phyloP scores from a whole-genome alignment of 495 filamentous ascomycete genomes.

The Tetracladium marchalianum region DNA sequence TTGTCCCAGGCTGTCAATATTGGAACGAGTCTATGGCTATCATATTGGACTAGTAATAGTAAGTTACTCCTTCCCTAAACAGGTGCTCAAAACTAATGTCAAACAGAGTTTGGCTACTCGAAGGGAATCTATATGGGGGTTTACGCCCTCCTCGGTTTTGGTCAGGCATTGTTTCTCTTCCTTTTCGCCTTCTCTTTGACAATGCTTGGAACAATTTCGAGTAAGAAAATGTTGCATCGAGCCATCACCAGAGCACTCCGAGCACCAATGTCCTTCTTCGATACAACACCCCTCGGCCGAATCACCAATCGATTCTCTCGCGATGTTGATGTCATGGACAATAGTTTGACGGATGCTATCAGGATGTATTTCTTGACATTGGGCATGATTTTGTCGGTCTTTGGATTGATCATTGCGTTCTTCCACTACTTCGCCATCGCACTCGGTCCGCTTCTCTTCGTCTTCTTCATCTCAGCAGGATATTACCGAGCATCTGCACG shows the following conservation, averaged over 20 bases:
- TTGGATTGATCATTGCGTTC: conserved; percentile 81
- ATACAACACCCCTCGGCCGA: conserved; percentile 90
- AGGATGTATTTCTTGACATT: conserved; percentile 87
- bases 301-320: conserved; percentile 96
- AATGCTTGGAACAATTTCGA: conserved; percentile 68
- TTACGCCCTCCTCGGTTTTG: conserved; percentile 67
- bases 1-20: conserved; percentile 76
- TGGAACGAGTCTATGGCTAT: conserved; percentile 80
- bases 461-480: conserved; percentile 74
- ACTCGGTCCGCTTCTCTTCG: conserved; percentile 64
- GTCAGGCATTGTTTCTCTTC: conserved; percentile 74
- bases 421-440: conserved; percentile 93
- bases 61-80: neutral
- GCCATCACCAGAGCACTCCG: conserved; percentile 74
- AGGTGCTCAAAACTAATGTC: conserved; percentile 18
- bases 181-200: conserved; percentile 52
- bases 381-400: conserved; percentile 67
- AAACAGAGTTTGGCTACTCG: conserved; percentile 52
- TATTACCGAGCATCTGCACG: conserved; percentile 89
- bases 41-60: conserved; percentile 63
- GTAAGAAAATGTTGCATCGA: conserved; percentile 71
- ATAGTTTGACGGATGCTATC: conserved; percentile 80
- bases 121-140: conserved; percentile 74
- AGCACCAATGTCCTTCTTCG: conserved; percentile 95
- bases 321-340: conserved; percentile 94